Conservation (phyloP, 306 rosid genomes). For the Neltuma alba region DNA sequence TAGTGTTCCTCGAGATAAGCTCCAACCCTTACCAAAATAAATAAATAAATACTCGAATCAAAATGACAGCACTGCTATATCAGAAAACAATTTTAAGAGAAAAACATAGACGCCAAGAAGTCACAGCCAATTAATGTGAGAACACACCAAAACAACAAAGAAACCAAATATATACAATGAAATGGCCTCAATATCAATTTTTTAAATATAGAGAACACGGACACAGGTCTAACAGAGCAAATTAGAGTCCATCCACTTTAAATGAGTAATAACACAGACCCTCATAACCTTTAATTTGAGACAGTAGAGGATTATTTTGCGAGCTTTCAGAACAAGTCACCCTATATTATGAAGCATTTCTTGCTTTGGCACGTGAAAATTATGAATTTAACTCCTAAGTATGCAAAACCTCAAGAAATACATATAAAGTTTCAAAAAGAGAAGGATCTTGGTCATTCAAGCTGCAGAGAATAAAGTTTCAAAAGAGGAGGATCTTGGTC, state of each 20-base stretch:
- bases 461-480: not conserved
- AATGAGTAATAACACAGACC: not conserved
- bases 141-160: not conserved
- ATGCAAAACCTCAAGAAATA: slow-evolving; percentile 8
- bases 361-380: no score
- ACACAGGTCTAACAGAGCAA: not conserved
- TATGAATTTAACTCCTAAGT: no score
- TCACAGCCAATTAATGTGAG: not conserved
- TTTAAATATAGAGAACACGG: not conserved
- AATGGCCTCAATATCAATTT: not conserved
- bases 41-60: slow-evolving; percentile 20
- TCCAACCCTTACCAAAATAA: slow-evolving; percentile 63
- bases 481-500: not conserved
- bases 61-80: slow-evolving; percentile 9
- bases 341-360: no score
- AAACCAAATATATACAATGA: not conserved
- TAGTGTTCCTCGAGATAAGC: no score
- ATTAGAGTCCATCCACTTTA: slow-evolving; percentile 5
- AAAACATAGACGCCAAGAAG: slow-evolving; percentile 1
- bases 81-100: not conserved
- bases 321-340: not conserved
- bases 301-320: not conserved
- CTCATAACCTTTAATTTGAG: not conserved
- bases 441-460: not conserved
- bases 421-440: slow-evolving; percentile 6